A percentile compares a stretch with the other conserved stretches of the same genome.
Conservation (phyloP, 2,329 filamentous ascomycete species). For the Hyphodiscus sp. region DNA sequence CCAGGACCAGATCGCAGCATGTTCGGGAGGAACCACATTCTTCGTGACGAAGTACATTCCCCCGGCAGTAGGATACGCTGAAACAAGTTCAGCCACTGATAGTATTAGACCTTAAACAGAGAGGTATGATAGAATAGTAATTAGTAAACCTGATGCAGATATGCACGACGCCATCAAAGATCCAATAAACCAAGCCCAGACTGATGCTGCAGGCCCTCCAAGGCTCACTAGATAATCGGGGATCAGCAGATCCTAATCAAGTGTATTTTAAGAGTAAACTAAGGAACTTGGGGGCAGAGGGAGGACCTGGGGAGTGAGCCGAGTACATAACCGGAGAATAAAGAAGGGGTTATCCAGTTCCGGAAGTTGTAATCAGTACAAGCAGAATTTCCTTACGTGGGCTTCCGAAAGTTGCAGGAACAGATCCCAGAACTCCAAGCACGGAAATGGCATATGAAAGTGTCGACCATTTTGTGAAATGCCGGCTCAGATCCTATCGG, state of each 20-base stretch:
- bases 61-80: constrained; percentile 59
- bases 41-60: constrained; percentile 66
- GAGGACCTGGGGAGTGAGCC: no score
- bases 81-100: constrained; percentile 56
- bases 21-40: constrained; percentile 53
- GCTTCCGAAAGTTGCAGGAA: constrained; percentile 55
- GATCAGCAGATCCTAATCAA: no score
- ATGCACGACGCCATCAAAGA: constrained; percentile 51
- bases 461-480: constrained; percentile 62
- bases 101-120: no score
- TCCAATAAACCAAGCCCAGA: constrained; percentile 61
- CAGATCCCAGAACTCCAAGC: constrained; percentile 57
- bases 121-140: constrained; percentile 5
- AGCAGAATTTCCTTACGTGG: constrained; percentile 33
- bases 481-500: constrained; percentile 49
- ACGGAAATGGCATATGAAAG: constrained; percentile 62
- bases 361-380: no score
- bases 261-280: no score
- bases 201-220: constrained; percentile 55
- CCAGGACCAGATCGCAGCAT: constrained; percentile 59
- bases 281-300: no score
- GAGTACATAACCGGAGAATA: no score
- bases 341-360: no score
- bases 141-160: constrained; percentile 38
- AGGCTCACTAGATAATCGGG: constrained; percentile 31